Percentiles rank a stretch among this genome's conserved stretches.
Evolutionary conservation across 805 yeast species (phyloP).

Genomic region (Kuraishia cidri): DNA sequence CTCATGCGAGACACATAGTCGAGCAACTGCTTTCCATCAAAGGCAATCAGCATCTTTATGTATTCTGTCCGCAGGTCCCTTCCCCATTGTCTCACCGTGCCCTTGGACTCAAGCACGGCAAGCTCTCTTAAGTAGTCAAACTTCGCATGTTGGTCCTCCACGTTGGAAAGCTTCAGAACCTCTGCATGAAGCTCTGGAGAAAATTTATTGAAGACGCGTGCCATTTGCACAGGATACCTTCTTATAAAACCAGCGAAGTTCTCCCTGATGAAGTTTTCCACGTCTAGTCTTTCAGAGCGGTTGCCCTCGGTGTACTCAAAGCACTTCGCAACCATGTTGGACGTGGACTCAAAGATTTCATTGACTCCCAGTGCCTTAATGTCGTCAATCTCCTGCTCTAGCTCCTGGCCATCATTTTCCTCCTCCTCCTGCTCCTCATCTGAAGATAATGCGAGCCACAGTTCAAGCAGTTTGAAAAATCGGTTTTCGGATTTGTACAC

Average conservation of each 20-base stretch:
- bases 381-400: too few species aligned
- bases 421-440: slow-evolving; percentile 5
- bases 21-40: too few species aligned
- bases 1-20: too few species aligned
- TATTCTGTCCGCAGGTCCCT: slow-evolving; percentile 12
- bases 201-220: slow-evolving; percentile 23
- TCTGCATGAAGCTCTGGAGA: slow-evolving; percentile 29
- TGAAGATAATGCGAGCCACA: slow-evolving; percentile 31
- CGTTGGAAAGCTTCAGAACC: slow-evolving; percentile 16
- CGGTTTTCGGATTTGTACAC: slow-evolving; percentile 46
- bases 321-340: slow-evolving; percentile 15
- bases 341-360: slow-evolving; percentile 19
- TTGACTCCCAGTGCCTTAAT: slow-evolving; percentile 5
- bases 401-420: too few species aligned
- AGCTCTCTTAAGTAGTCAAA: too few species aligned
- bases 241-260: slow-evolving; percentile 17
- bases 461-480: slow-evolving; percentile 41
- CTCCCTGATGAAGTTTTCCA: slow-evolving; percentile 15
- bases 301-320: slow-evolving; percentile 9
- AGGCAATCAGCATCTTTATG: slow-evolving; percentile 16
- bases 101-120: too few species aligned
- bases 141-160: too few species aligned
- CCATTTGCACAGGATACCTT: slow-evolving; percentile 25
- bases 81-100: too few species aligned
- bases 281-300: slow-evolving; percentile 9